A percentile compares a stretch with the other conserved stretches of the same genome.
These are phyloP conservation scores for Otatea glauca DNA, from an alignment of 176 grass and related monocot species.

Conservation along the genomic window DNA sequence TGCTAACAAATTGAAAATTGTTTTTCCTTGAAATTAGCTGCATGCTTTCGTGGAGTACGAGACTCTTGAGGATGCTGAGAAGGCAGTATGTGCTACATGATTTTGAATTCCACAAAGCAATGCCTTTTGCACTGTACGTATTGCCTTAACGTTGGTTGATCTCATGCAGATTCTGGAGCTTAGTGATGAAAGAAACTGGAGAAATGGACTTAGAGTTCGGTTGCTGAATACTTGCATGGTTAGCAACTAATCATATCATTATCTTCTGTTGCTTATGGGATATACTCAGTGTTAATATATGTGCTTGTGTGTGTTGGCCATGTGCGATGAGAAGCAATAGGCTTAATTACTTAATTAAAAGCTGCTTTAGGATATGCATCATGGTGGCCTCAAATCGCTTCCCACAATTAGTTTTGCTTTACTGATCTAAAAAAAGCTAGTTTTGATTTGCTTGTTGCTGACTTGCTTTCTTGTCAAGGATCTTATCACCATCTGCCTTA, in stretches of 20 bases:
- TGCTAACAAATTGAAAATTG: slow-evolving; percentile 12
- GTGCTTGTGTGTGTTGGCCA: not conserved
- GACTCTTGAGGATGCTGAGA: slow-evolving; percentile 65
- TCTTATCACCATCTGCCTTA: not conserved
- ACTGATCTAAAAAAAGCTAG: not conserved
- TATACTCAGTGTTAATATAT: not conserved
- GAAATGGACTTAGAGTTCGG: slow-evolving; percentile 66
- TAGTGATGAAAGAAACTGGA: slow-evolving; percentile 76
- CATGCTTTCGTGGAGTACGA: slow-evolving; percentile 77
- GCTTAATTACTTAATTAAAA: not conserved
- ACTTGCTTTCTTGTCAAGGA: not conserved
- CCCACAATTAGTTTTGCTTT: not conserved
- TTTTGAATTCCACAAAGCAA: slow-evolving; percentile 35
- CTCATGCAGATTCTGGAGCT: slow-evolving; percentile 63
- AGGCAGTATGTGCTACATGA: slow-evolving; percentile 57
- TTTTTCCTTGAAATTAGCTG: slow-evolving; percentile 50
- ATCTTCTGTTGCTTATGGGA: not conserved
- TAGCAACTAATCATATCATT: slow-evolving; percentile 19
- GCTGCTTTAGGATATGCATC: slow-evolving; percentile 13
- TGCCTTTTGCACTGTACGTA: not conserved
- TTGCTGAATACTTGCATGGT: slow-evolving; percentile 66
- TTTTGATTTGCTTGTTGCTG: not conserved
- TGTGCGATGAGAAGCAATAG: not conserved
- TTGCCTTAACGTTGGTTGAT: slow-evolving; percentile 21
- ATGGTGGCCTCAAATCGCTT: not conserved